phyloP scores from a whole-genome alignment of 306 rosid genomes.

The Nissolia schottii region DNA sequence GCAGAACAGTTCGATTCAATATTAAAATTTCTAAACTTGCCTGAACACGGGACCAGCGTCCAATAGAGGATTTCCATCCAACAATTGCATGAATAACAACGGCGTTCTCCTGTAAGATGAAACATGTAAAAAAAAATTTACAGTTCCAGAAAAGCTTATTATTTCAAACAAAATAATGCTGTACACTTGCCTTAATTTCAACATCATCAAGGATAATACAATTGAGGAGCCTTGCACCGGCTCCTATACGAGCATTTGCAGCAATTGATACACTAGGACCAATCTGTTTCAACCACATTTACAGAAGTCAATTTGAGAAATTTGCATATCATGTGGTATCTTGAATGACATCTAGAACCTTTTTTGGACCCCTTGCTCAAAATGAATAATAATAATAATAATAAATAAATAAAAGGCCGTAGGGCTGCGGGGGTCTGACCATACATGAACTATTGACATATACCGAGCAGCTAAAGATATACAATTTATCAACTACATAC shows the following conservation, averaged over 20 bases:
- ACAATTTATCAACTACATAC: not conserved
- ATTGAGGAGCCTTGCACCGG: slow-evolving; percentile 85
- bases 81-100: slow-evolving; percentile 82
- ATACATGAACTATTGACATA: not conserved
- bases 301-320: slow-evolving; percentile 8
- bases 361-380: not conserved
- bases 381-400: no score
- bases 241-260: slow-evolving; percentile 96
- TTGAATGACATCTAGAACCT: not conserved
- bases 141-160: not conserved
- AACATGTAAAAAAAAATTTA: not conserved
- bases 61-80: slow-evolving; percentile 94
- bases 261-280: slow-evolving; percentile 95
- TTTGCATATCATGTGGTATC: slow-evolving; percentile 7
- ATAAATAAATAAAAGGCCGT: no score
- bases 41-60: slow-evolving; percentile 93
- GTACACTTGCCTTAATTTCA: slow-evolving; percentile 68
- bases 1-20: not conserved
- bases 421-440: not conserved
- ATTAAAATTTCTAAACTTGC: slow-evolving; percentile 41
- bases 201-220: slow-evolving; percentile 88
- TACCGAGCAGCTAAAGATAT: not conserved
- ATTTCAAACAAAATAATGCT: not conserved
- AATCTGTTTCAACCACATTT: slow-evolving; percentile 49
- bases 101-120: slow-evolving; percentile 72